Evolutionary conservation across 805 yeast genomes (phyloP), one percentile per base, ranked within the genome.

Genomic region (Saccharomycopsis selenospora): DNA sequence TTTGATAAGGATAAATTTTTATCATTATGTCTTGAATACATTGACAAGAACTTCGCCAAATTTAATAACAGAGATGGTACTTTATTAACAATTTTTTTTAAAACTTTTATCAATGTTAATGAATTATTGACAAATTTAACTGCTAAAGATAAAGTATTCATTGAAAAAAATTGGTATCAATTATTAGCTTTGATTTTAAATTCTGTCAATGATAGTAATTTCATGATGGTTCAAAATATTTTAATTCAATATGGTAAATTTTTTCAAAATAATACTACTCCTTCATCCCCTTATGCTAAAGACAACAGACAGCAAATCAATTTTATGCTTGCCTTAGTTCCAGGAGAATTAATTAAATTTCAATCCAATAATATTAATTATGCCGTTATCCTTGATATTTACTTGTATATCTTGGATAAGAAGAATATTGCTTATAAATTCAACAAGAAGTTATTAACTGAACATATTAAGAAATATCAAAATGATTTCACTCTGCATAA

Each of bases 261-360:
- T 36, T 52, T 52, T 36, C 44, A 36, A 40, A 14, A 14, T 20
- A 44, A 28, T 10, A 5, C 20, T 20, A 13, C 43, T 23, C 17
- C 22, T 14, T 36, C 22, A 8, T 24, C 27, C 20, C 3, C 14
- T 4, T 13, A 5, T 3, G 13, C 30, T 4, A 10, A 5, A n/a
- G 50, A 40, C 25, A 48, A 45, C 24, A 46, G 24, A 22, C 36
- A 48, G 38, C 53, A 48, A 33, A 49, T 52, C 13, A 40, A 36
- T 25, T 49, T 40, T 22, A 52, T 52, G 27, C 48, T 52, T 23
- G 53, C 55, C 3, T 42, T 46, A 36, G 38, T 41, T 44, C 55
- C 53, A 11, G 45, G 36, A n/a, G 53, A 52, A 28, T 36, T 46
- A 14, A 17, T 52, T 27, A 46, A 45, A 24, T 52, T 52, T 22